A percentile compares a stretch with the other conserved stretches of the same genome.
Evolutionary conservation across 2,329 filamentous ascomycete species (phyloP).

Genomic region (Colletotrichum trifolii): DNA sequence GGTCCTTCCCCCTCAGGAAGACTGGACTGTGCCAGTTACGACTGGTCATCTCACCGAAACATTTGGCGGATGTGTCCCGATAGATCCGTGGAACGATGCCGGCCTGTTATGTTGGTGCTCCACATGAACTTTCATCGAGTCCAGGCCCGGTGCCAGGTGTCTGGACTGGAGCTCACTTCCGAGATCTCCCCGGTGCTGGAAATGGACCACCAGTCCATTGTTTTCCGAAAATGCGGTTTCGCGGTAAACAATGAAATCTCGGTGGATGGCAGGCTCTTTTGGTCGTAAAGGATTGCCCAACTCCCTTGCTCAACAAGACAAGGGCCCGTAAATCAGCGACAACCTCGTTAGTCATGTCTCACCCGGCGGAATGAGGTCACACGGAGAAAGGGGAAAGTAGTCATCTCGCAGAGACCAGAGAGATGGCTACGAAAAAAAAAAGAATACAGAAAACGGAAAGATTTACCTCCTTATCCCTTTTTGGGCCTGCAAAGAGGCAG

Average conservation of each 20-base stretch:
- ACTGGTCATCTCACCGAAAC: conserved; percentile 11
- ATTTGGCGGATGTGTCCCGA: conserved; percentile 8
- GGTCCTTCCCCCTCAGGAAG: no score
- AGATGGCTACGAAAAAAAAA: conserved; percentile 14
- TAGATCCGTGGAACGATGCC: conserved; percentile 9
- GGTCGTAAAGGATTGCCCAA: background rate
- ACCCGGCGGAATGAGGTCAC: conserved; percentile 18
- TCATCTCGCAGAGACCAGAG: background rate
- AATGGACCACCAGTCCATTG: background rate
- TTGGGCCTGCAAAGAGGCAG: no score
- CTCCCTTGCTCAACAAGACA: conserved; percentile 22
- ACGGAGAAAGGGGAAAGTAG: conserved; percentile 4
- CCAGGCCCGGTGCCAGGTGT: background rate
- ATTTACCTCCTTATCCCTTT: background rate
- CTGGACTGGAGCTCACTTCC: background rate
- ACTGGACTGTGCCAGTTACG: background rate
- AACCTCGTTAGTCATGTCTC: conserved; percentile 9
- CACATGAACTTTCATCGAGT: background rate
- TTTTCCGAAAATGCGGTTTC: conserved; percentile 9
- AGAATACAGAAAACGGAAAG: background rate
- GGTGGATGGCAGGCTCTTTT: background rate
- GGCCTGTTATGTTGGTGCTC: background rate
- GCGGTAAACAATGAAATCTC: background rate
- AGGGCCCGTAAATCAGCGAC: background rate
- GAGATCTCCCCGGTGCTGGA: background rate